Percentiles rank a stretch among this genome's conserved stretches.
Conservation (phyloP, 192 early-diverging fungal species). For the Backusella liffmaniae region DNA sequence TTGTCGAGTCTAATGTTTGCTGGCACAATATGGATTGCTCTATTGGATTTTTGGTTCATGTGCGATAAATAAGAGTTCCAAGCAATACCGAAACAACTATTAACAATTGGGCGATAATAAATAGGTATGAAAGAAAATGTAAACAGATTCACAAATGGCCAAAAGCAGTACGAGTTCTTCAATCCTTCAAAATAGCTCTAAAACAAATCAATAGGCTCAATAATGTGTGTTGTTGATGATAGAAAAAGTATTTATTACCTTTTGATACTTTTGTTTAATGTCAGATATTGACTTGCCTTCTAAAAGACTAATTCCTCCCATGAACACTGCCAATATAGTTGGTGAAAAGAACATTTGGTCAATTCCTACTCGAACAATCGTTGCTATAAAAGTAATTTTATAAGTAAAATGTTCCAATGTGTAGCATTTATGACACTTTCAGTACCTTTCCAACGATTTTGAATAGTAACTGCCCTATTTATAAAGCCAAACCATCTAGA, state of each 20-base stretch:
- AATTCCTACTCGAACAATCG: background rate
- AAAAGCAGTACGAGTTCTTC: slow-evolving; percentile 19
- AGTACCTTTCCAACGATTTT: slow-evolving; percentile 8
- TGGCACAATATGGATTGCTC: background rate
- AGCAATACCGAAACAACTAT: slow-evolving; percentile 1
- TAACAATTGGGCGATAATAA: slow-evolving; percentile 21
- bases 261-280: slow-evolving; percentile 21
- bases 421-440: background rate
- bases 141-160: slow-evolving; percentile 25
- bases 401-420: background rate
- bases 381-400: background rate
- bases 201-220: background rate
- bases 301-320: slow-evolving; percentile 19
- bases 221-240: background rate
- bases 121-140: slow-evolving; percentile 12
- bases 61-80: slow-evolving; percentile 28
- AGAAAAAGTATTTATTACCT: background rate
- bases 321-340: slow-evolving; percentile 11
- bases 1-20: background rate
- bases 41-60: slow-evolving; percentile 17
- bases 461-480: slow-evolving; percentile 6
- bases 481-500: slow-evolving; percentile 15
- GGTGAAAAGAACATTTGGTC: slow-evolving; percentile 23
- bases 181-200: slow-evolving; percentile 22
- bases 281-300: slow-evolving; percentile 5